These are phyloP conservation scores for Daldinia vernicosa DNA, from an alignment of 495 filamentous ascomycete species.

Conservation along the genomic window DNA sequence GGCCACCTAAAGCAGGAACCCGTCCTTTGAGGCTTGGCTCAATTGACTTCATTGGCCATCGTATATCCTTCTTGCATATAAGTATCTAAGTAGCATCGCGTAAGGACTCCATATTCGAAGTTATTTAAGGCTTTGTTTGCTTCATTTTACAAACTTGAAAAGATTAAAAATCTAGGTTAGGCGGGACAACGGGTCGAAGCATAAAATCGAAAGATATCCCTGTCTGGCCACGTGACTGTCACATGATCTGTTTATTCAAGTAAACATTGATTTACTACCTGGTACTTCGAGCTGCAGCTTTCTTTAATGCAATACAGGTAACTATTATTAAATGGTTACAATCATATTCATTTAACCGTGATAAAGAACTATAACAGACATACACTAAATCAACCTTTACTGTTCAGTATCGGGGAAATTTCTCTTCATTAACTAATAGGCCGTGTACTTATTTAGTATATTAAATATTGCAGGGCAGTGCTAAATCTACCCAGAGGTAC, in stretches of 20 bases:
- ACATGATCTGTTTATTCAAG: background rate
- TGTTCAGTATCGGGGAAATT: background rate
- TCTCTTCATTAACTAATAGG: background rate
- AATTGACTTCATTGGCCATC: constrained; percentile 20
- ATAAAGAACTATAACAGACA: background rate
- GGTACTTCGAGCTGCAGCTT: background rate
- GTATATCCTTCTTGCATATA: background rate
- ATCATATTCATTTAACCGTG: background rate
- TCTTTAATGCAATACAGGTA: background rate
- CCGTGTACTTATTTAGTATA: background rate
- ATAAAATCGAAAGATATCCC: too few relatives aligned
- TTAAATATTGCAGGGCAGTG: too few relatives aligned
- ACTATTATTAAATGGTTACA: background rate
- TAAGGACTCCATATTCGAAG: background rate
- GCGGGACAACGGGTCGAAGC: background rate
- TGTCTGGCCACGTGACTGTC: background rate
- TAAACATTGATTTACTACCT: background rate
- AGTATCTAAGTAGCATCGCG: background rate
- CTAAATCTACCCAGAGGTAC: too few relatives aligned
- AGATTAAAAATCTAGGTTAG: background rate
- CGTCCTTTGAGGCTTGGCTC: constrained; percentile 8
- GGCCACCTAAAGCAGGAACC: constrained; percentile 28
- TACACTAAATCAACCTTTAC: too few relatives aligned
- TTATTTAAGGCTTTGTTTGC: background rate
- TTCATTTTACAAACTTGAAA: background rate